These are phyloP conservation scores for Pseudogymnoascus sp. DNA, from an alignment of 2,329 filamentous ascomycete species.

Conservation along the genomic window DNA sequence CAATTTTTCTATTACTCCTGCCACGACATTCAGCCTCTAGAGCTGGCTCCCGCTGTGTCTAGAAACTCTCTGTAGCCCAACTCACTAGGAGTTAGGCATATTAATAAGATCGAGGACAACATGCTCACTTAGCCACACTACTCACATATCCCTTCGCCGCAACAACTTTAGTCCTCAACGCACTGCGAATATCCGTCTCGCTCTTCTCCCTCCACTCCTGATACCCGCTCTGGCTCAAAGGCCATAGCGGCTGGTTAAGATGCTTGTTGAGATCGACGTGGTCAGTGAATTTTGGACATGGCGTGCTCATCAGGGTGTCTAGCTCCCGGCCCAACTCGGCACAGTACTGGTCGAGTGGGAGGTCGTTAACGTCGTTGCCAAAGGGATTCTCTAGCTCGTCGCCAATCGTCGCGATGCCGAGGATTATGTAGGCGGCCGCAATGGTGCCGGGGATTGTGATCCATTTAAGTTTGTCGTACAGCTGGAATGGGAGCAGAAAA, in stretches of 20 bases:
- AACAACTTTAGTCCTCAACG: constrained; percentile 24
- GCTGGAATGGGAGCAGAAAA: constrained; percentile 71
- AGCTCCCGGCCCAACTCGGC: constrained; percentile 65
- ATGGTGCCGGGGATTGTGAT: constrained; percentile 70
- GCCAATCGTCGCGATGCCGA: constrained; percentile 67
- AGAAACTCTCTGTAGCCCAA: background rate
- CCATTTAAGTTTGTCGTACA: constrained; percentile 55
- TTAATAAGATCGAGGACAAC: background rate
- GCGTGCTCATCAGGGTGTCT: constrained; percentile 48
- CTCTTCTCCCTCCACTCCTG: constrained; percentile 36
- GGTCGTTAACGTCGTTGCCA: constrained; percentile 73
- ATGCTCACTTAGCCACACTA: background rate
- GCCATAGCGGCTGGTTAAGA: constrained; percentile 28
- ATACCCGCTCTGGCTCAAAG: constrained; percentile 33
- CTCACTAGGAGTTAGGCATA: background rate
- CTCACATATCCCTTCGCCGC: background rate
- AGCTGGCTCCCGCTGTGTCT: too few species aligned
- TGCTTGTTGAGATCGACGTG: constrained; percentile 16
- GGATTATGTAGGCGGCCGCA: constrained; percentile 69
- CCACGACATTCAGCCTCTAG: too few species aligned
- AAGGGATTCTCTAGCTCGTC: constrained; percentile 82
- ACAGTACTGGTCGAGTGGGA: constrained; percentile 69
- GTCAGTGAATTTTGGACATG: constrained; percentile 17
- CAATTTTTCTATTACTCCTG: too few species aligned
- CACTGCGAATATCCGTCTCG: constrained; percentile 34